Evolutionary conservation across 345 rosid species (phyloP).

Genomic region (Gossypium bickii): DNA sequence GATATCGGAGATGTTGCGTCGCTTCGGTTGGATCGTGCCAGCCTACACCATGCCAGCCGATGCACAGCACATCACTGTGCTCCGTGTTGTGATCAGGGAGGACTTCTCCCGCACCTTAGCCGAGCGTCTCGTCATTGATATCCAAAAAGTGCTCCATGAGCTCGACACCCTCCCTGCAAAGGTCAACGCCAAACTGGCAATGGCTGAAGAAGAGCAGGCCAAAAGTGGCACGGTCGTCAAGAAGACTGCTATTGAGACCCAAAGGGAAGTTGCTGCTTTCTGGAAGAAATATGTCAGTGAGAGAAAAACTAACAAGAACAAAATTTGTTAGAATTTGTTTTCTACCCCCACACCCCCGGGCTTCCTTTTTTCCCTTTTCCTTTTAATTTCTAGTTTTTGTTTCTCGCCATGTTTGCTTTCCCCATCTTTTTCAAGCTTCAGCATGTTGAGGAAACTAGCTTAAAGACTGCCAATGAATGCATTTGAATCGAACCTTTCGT

Average conservation of each 20-base stretch:
- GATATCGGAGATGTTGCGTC: constrained; percentile 71
- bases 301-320: constrained; percentile 49
- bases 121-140: constrained; percentile 76
- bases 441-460: background rate
- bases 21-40: constrained; percentile 90
- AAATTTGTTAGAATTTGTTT: constrained; percentile 38
- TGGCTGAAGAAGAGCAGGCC: constrained; percentile 16
- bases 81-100: constrained; percentile 85
- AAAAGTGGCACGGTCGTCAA: constrained; percentile 26
- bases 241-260: constrained; percentile 61
- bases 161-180: constrained; percentile 60
- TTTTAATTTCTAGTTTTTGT: background rate
- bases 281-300: constrained; percentile 71
- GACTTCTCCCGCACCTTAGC: constrained; percentile 91
- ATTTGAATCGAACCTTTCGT: background rate
- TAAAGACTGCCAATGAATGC: background rate
- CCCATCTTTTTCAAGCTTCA: background rate
- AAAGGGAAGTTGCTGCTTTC: constrained; percentile 56
- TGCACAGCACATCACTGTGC: constrained; percentile 85
- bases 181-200: constrained; percentile 33
- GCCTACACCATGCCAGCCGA: constrained; percentile 92
- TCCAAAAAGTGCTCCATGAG: constrained; percentile 70
- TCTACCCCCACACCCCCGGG: background rate
- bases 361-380: background rate
- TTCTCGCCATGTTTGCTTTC: background rate